Evolutionary conservation across 2,329 filamentous ascomycete genomes (phyloP).

Genomic region (Ilyonectria sp.): DNA sequence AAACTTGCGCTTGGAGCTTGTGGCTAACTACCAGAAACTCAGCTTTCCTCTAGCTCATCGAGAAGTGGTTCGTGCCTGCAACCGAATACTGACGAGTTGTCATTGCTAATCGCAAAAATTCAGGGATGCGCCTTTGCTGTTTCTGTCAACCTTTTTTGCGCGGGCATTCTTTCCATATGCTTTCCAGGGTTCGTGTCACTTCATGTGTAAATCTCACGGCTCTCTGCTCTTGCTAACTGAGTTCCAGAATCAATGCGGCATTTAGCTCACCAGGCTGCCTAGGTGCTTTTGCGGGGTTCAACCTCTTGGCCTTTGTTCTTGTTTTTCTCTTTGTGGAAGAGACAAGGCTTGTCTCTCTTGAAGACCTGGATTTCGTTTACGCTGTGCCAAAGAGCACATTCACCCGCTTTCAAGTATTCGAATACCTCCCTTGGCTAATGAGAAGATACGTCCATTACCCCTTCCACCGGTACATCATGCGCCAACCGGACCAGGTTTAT

Average conservation of each 20-base stretch:
- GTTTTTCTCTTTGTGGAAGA: slow-evolving; percentile 64
- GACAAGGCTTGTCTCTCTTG: slow-evolving; percentile 63
- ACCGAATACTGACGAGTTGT: background rate
- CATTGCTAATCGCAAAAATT: background rate
- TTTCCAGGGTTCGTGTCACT: no score
- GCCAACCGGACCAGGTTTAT: no score
- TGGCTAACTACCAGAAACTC: no score
- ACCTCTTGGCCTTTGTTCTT: slow-evolving; percentile 59
- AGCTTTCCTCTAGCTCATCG: slow-evolving; percentile 64
- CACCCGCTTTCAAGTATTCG: no score
- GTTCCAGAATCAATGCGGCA: slow-evolving; percentile 44
- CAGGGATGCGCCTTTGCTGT: slow-evolving; percentile 62
- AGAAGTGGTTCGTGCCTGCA: slow-evolving; percentile 47
- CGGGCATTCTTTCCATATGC: slow-evolving; percentile 45
- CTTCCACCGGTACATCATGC: no score
- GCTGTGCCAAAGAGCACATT: slow-evolving; percentile 45
- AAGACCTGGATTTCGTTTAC: slow-evolving; percentile 53
- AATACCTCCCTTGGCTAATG: no score
- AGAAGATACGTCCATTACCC: no score
- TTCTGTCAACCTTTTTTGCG: slow-evolving; percentile 63
- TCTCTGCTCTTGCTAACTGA: slow-evolving; percentile 57
- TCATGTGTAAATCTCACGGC: background rate
- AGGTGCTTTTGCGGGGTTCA: slow-evolving; percentile 62
- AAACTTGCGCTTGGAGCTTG: background rate
- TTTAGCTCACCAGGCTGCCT: slow-evolving; percentile 53